Evolutionary conservation across 169 alveolate species (phyloP).

Genomic region (Eimeria brunetti): DNA sequence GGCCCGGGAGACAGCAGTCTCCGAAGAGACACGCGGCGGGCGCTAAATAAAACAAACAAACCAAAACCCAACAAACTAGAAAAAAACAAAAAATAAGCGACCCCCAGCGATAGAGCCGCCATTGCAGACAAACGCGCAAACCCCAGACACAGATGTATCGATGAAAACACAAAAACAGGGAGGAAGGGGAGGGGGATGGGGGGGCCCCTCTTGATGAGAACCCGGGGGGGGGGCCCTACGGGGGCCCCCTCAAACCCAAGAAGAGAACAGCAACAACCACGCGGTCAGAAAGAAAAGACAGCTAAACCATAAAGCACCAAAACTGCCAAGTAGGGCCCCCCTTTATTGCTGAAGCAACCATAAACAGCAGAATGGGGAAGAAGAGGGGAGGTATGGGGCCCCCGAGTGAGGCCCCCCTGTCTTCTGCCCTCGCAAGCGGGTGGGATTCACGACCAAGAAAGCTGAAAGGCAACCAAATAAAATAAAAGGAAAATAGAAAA

Average conservation of each 20-base stretch:
- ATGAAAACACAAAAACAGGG: neutral
- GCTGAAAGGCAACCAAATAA: neutral
- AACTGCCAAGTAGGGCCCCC: neutral
- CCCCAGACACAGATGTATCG: neutral
- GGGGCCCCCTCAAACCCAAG: neutral
- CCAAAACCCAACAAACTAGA: conserved; percentile 16
- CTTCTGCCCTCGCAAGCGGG: too few species aligned
- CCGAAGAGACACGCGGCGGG: neutral
- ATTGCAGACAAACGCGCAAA: neutral
- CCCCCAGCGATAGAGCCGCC: conserved; percentile 1
- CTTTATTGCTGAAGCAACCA: neutral
- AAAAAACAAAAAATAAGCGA: neutral
- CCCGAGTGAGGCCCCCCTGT: too few species aligned
- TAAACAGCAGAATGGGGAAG: too few species aligned
- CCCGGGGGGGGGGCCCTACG: neutral
- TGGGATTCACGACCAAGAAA: too few species aligned
- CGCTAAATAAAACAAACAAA: neutral
- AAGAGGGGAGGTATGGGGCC: too few species aligned
- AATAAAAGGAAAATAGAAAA: neutral
- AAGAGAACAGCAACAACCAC: neutral
- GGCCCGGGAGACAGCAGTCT: conserved; percentile 24
- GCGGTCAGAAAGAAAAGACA: neutral
- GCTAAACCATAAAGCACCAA: too few species aligned
- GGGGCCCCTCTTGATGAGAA: too few species aligned
- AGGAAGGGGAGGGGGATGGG: too few species aligned